phyloP scores from a whole-genome alignment of 2,329 filamentous ascomycete species.

The Karstenula rhodostoma region DNA sequence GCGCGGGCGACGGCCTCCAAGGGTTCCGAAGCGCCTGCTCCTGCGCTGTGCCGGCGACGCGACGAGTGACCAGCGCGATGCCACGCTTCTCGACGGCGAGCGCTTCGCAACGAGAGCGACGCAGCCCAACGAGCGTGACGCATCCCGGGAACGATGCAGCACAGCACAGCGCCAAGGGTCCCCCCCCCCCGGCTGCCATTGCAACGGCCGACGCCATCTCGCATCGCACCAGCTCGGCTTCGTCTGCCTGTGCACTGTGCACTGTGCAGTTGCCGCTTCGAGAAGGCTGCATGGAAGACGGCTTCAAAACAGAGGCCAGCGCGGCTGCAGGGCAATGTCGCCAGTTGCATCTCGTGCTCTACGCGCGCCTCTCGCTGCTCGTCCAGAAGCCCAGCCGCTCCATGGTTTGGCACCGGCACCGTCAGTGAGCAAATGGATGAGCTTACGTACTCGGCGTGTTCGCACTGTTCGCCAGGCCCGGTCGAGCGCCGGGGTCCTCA shows the following conservation, averaged over 20 bases:
- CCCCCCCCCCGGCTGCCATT: constrained; percentile 12
- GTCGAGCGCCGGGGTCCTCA: constrained; percentile 23
- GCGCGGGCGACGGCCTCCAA: neutral
- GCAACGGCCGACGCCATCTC: neutral
- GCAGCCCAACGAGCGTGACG: constrained; percentile 11
- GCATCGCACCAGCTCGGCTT: constrained; percentile 16
- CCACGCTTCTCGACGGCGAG: neutral
- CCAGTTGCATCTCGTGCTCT: neutral
- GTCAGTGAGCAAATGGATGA: constrained; percentile 18
- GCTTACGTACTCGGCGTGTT: constrained; percentile 25
- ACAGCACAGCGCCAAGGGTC: constrained; percentile 12
- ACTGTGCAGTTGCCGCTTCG: constrained; percentile 18
- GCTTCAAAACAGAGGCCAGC: neutral
- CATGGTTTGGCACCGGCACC: neutral
- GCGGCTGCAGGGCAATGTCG: neutral
- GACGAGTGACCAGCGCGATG: neutral
- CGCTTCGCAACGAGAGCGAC: neutral
- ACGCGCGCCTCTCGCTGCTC: too few species aligned
- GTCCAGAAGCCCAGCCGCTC: neutral
- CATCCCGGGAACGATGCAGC: neutral
- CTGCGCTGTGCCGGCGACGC: neutral
- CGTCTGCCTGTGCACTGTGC: too few species aligned
- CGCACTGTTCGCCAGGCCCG: neutral
- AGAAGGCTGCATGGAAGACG: constrained; percentile 25
- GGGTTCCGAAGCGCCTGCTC: neutral